These are phyloP conservation scores for Coniochaeta pulveracea DNA, from an alignment of 2,329 filamentous ascomycete species.

Conservation along the genomic window DNA sequence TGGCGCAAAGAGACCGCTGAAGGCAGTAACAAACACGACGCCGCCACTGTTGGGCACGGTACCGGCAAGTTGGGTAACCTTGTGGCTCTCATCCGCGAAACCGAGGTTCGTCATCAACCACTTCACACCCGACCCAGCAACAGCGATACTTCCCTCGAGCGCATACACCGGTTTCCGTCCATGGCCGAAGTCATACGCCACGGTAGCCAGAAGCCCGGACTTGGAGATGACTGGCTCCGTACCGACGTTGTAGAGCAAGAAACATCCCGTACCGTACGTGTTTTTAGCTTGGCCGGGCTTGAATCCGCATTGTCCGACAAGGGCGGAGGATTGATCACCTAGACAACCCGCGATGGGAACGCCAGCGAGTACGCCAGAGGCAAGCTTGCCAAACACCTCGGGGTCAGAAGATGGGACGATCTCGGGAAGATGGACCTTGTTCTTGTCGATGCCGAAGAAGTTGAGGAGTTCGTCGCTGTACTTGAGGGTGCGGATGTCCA, in stretches of 20 bases:
- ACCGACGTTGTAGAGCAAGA: slow-evolving; percentile 82
- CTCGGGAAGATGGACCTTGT: slow-evolving; percentile 65
- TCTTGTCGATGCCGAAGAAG: slow-evolving; percentile 63
- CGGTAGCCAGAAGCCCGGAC: slow-evolving; percentile 73
- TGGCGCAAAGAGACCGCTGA: slow-evolving; percentile 81
- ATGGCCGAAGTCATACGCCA: slow-evolving; percentile 70
- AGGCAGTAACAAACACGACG: slow-evolving; percentile 79
- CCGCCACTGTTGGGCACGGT: slow-evolving; percentile 64
- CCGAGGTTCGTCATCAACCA: slow-evolving; percentile 56
- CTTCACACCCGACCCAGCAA: slow-evolving; percentile 71
- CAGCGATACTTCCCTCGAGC: slow-evolving; percentile 73
- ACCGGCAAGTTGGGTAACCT: slow-evolving; percentile 38
- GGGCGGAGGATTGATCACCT: slow-evolving; percentile 75
- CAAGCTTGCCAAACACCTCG: slow-evolving; percentile 59
- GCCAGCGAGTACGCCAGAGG: slow-evolving; percentile 54
- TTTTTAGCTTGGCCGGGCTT: slow-evolving; percentile 76
- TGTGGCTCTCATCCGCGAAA: slow-evolving; percentile 39
- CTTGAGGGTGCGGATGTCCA: slow-evolving; percentile 70
- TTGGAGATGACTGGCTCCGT: slow-evolving; percentile 75
- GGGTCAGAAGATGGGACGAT: slow-evolving; percentile 73
- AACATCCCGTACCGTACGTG: slow-evolving; percentile 84
- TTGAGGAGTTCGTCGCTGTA: slow-evolving; percentile 68
- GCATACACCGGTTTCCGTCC: slow-evolving; percentile 58
- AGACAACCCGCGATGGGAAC: slow-evolving; percentile 71
- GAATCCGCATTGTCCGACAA: slow-evolving; percentile 81